Conservation (phyloP, 2,329 filamentous ascomycete species). For the Amylocarpus encephaloides region DNA sequence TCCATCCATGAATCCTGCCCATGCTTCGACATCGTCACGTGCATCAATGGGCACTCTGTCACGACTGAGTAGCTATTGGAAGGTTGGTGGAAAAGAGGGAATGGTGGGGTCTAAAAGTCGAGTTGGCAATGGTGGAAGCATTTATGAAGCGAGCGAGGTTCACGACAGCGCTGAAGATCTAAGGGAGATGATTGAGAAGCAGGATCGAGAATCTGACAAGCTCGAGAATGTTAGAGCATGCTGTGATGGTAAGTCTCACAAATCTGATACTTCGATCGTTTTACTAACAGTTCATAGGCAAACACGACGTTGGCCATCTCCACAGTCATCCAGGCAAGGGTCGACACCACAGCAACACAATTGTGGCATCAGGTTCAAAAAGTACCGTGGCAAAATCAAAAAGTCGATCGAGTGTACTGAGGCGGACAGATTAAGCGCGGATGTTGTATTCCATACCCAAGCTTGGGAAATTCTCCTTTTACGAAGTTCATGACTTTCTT, state of each 20-base stretch:
- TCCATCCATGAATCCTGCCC: constrained; percentile 23
- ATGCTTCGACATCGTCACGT: constrained; percentile 23
- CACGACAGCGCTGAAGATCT: constrained; percentile 81
- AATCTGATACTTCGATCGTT: not conserved
- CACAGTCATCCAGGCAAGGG: constrained; percentile 42
- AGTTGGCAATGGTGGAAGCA: constrained; percentile 35
- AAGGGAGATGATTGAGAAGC: constrained; percentile 68
- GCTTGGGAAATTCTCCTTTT: not conserved
- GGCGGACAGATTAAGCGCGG: constrained; percentile 2
- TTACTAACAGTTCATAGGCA: constrained; percentile 43
- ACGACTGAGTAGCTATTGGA: constrained; percentile 56
- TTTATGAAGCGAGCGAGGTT: constrained; percentile 51
- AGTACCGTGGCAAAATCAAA: constrained; percentile 6
- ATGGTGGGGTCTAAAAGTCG: constrained; percentile 49
- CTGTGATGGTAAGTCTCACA: constrained; percentile 76
- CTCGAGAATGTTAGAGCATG: constrained; percentile 95
- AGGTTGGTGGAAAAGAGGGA: constrained; percentile 26
- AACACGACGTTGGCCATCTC: constrained; percentile 65
- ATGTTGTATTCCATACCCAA: constrained; percentile 4
- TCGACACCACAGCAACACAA: constrained; percentile 25
- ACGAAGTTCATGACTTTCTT: constrained; percentile 9
- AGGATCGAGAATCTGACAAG: constrained; percentile 69
- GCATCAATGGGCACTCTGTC: constrained; percentile 43
- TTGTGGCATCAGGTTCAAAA: constrained; percentile 16
- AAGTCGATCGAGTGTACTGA: constrained; percentile 6